A percentile compares a stretch with the other conserved stretches of the same genome.
These are phyloP conservation scores for Saturnispora zaruensis DNA, from an alignment of 805 yeast species.

Conservation along the genomic window DNA sequence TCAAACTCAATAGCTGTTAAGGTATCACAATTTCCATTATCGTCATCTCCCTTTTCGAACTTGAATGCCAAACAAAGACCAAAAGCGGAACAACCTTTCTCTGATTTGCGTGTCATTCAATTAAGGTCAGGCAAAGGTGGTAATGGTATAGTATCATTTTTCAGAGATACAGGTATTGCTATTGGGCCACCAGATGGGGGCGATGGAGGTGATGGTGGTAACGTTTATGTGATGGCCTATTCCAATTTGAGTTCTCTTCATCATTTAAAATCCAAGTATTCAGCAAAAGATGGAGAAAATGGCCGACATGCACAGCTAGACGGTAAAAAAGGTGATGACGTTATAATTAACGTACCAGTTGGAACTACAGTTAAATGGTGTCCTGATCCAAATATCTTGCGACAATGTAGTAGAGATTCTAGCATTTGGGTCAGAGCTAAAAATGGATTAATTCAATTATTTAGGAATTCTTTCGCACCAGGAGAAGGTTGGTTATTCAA, in stretches of 20 bases:
- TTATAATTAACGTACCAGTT: constrained; percentile 78
- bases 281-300: constrained; percentile 60
- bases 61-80: constrained; percentile 33
- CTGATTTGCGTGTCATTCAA: constrained; percentile 62
- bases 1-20: constrained; percentile 22
- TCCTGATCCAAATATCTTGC: constrained; percentile 53
- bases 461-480: constrained; percentile 49
- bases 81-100: constrained; percentile 38
- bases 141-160: constrained; percentile 76
- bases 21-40: constrained; percentile 25
- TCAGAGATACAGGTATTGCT: constrained; percentile 75
- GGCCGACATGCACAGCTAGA: constrained; percentile 76
- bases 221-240: constrained; percentile 73
- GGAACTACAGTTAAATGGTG: constrained; percentile 87
- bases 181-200: constrained; percentile 99
- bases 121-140: constrained; percentile 82
- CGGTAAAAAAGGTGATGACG: constrained; percentile 77
- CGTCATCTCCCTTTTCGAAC: constrained; percentile 34
- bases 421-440: constrained; percentile 5
- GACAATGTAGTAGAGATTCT: constrained; percentile 15
- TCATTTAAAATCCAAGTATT: constrained; percentile 54
- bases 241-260: constrained; percentile 65
- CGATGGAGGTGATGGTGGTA: constrained; percentile 94
- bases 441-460: constrained; percentile 42
- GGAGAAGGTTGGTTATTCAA: constrained; percentile 90